phyloP scores from a whole-genome alignment of 2,329 filamentous ascomycete species.

The Colletotrichum sp. region DNA sequence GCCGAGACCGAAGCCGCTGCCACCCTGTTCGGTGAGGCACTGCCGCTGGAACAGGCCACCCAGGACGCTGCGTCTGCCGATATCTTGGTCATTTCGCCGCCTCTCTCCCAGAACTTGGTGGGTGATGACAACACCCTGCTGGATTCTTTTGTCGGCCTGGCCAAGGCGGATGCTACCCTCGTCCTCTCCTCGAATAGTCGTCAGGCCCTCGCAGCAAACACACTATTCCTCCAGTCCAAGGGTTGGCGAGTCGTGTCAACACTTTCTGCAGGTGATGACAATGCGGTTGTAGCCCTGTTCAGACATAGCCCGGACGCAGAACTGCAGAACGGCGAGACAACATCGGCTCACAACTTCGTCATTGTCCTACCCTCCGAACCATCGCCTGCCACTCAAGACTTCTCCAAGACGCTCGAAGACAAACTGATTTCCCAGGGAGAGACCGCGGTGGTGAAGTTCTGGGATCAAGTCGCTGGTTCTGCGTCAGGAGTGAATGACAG shows the following conservation, averaged over 20 bases:
- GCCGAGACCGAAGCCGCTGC: not conserved
- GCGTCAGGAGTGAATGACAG: not conserved
- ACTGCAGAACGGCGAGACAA: not conserved
- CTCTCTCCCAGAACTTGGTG: not conserved
- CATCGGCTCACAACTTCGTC: not conserved
- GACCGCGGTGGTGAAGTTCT: not conserved
- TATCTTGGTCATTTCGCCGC: not conserved
- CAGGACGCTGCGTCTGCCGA: not conserved
- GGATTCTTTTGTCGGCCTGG: not conserved
- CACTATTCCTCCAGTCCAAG: not conserved
- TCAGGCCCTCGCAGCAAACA: not conserved
- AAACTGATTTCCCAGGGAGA: not conserved
- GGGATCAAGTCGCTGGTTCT: not conserved
- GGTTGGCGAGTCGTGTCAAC: not conserved
- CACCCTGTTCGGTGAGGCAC: not conserved
- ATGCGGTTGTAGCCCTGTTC: not conserved
- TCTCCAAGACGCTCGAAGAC: not conserved
- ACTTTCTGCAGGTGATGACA: not conserved
- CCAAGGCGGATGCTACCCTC: not conserved
- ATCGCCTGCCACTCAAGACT: not conserved
- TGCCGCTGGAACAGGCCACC: not conserved
- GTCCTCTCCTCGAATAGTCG: not conserved
- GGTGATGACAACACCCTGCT: not conserved
- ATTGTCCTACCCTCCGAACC: not conserved
- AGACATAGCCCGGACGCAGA: not conserved